phyloP scores from a whole-genome alignment of 306 rosid species.

The Cicer judaicum region DNA sequence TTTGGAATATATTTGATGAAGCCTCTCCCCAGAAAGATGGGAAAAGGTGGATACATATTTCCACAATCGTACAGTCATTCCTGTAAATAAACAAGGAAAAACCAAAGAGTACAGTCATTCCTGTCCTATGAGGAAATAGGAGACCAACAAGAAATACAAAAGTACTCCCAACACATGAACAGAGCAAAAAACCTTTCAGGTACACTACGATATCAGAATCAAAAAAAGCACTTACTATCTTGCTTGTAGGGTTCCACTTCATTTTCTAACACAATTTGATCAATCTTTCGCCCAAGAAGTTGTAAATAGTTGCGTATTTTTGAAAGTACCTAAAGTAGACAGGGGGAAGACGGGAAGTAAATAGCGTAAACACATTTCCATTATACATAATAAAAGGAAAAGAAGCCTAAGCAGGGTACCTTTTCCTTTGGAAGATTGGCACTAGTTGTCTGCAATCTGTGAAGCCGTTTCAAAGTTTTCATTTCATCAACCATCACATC shows the following conservation, averaged over 20 bases:
- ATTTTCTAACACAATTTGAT: constrained; percentile 79
- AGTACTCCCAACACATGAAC: neutral
- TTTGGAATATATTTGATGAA: constrained; percentile 87
- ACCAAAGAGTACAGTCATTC: neutral
- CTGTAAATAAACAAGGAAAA: constrained; percentile 51
- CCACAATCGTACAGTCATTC: constrained; percentile 96
- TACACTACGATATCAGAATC: neutral
- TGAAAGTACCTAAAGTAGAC: constrained; percentile 73
- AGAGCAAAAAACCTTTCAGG: constrained; percentile 25
- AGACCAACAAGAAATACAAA: constrained; percentile 1
- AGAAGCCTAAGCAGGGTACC: constrained; percentile 48
- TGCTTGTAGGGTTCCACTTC: constrained; percentile 86
- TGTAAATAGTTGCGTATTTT: constrained; percentile 90
- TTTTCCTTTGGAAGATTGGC: constrained; percentile 95
- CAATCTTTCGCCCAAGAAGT: constrained; percentile 95
- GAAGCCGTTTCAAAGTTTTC: constrained; percentile 84
- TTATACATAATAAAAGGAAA: constrained; percentile 19
- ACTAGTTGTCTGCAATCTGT: constrained; percentile 88
- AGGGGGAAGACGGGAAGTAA: constrained; percentile 23
- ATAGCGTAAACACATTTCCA: constrained; percentile 3
- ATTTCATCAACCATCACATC: constrained; percentile 89
- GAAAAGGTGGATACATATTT: constrained; percentile 95
- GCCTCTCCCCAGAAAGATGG: constrained; percentile 95
- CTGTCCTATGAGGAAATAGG: constrained; percentile 1
- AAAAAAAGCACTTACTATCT: constrained; percentile 73